Evolutionary conservation across 2,329 filamentous ascomycete genomes (phyloP), one percentile per base, ranked within the genome.

Genomic region (Hypoxylon sp.): DNA sequence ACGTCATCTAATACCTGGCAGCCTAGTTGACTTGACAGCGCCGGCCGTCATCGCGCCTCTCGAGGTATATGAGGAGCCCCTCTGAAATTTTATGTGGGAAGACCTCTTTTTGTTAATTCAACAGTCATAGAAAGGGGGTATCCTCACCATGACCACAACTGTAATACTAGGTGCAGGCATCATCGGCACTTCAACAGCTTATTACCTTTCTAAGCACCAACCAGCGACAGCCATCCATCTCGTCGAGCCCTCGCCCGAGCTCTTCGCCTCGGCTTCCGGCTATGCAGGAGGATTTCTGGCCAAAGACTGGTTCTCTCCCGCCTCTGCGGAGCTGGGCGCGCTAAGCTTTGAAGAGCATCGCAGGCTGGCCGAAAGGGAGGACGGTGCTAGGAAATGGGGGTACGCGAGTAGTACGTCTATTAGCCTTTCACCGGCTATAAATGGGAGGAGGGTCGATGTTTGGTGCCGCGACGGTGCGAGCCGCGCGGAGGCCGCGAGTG

Each of bases 241-340:
- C 6, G 80, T 86, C 37, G 85, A 87, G 58, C 75, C 81, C 0
- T 81, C 82, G 0, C 77, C 80, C 0, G 77, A 88, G 69, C 84
- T 94, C 33, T 93, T 94, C 78, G 85, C 88, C 10, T 92, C 90
- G 31, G 92, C 92, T 0, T 94, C 91, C 1, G 92, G 92, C 0
- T 90, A 87, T 71, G 91, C 92, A 0, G 93, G 86, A 17, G 92
- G 92, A 0, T 95, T 94, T 74, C 76, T 94, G 8, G 92, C 92
- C 0, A 84, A 83, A 35, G 90, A 94, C 77, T 94, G 92, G 91
- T 93, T 92, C 74, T 83, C 84, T 0, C 81, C 87, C 0, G 81
- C 84, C 1, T 81, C 88, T 5, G 83, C 87, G 0, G 81, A 84
- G 0, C 83, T 94, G 0, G 92, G 88, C 6, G 84, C 84, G 0